Conservation (phyloP, 345 rosid species). For the Lumnitzera littorea region DNA sequence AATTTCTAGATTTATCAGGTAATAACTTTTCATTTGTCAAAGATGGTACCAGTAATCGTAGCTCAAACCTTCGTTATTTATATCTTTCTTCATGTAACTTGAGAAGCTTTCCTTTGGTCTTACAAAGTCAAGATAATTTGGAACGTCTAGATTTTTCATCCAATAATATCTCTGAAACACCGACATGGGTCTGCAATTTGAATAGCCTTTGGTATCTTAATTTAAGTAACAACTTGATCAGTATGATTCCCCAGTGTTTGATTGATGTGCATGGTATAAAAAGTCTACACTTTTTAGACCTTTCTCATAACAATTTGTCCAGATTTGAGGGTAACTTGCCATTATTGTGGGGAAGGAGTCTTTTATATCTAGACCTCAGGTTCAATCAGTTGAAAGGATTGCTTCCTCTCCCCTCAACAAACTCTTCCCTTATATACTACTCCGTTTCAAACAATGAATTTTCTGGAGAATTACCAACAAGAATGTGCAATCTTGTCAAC, state of each 20-base stretch:
- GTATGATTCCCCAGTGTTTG: too few relatives aligned
- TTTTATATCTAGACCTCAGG: background rate
- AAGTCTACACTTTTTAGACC: background rate
- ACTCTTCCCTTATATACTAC: background rate
- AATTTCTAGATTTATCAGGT: background rate
- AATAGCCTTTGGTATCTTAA: too few relatives aligned
- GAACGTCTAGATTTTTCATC: background rate
- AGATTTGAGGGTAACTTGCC: slow-evolving; percentile 1
- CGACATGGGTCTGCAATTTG: slow-evolving; percentile 9
- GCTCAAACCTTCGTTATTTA: background rate
- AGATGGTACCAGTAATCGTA: background rate
- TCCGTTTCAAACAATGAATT: slow-evolving; percentile 3
- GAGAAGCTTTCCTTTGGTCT: slow-evolving; percentile 7
- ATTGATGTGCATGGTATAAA: background rate
- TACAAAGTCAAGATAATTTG: background rate
- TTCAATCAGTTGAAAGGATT: slow-evolving; percentile 5
- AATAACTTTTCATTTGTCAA: background rate
- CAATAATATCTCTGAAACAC: slow-evolving; percentile 13
- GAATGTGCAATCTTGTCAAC: slow-evolving; percentile 8
- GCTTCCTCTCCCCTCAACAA: slow-evolving; percentile 7
- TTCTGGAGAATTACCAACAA: slow-evolving; percentile 5
- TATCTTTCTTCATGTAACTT: slow-evolving; percentile 15
- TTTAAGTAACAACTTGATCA: too few relatives aligned
- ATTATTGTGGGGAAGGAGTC: background rate
- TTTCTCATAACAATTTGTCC: slow-evolving; percentile 8